phyloP scores from a whole-genome alignment of 345 rosid species.

The Dipteronia dyeriana region DNA sequence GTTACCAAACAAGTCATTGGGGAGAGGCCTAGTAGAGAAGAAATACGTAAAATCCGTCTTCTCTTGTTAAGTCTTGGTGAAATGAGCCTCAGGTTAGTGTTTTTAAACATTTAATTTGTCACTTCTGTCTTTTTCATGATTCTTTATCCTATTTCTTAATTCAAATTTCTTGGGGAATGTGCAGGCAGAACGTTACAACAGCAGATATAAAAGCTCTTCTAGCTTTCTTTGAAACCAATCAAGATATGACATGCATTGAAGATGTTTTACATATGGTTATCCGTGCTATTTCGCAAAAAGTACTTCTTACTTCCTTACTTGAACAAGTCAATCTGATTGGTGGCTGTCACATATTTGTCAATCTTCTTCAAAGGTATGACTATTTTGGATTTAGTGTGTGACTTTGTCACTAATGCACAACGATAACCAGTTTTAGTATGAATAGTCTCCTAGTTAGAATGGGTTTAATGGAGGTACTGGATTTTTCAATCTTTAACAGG shows the following conservation, averaged over 20 bases:
- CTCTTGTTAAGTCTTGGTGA: slow-evolving; percentile 92
- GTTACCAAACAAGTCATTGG: slow-evolving; percentile 53
- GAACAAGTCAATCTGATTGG: slow-evolving; percentile 86
- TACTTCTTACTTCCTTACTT: slow-evolving; percentile 69
- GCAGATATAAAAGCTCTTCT: slow-evolving; percentile 73
- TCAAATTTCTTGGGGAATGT: slow-evolving; percentile 21
- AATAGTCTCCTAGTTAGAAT: not conserved
- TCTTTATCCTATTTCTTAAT: slow-evolving; percentile 20
- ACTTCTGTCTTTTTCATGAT: not conserved
- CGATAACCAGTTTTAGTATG: not conserved
- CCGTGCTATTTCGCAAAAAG: slow-evolving; percentile 78
- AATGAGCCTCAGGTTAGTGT: slow-evolving; percentile 81
- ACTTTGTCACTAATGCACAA: not conserved
- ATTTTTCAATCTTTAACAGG: slow-evolving; percentile 40
- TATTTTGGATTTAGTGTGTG: not conserved
- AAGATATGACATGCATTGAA: slow-evolving; percentile 89
- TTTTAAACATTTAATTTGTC: slow-evolving; percentile 2
- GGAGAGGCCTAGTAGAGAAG: slow-evolving; percentile 81
- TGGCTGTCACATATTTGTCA: slow-evolving; percentile 84
- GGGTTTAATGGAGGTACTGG: not conserved
- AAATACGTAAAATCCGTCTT: slow-evolving; percentile 91
- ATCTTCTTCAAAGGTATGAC: slow-evolving; percentile 82
- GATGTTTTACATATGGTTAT: slow-evolving; percentile 92
- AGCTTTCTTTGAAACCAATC: slow-evolving; percentile 85
- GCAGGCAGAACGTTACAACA: slow-evolving; percentile 72